Conservation (phyloP, 2,329 filamentous ascomycete genomes). For the Aplosporella prunicola region DNA sequence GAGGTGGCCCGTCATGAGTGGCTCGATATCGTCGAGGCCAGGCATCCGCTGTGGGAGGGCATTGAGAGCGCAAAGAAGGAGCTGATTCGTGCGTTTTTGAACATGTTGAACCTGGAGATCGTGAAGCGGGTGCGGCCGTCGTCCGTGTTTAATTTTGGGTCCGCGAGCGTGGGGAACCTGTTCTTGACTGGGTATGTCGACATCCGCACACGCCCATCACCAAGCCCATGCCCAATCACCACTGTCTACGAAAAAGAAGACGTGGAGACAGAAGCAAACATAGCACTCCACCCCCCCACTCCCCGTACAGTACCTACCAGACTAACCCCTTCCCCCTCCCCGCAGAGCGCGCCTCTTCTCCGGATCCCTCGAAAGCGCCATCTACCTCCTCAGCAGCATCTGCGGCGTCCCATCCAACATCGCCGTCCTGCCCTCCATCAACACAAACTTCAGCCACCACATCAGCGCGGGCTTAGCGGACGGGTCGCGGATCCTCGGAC, state of each 20-base stretch:
- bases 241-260: background rate
- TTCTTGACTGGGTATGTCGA: constrained; percentile 44
- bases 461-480: constrained; percentile 76
- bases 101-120: constrained; percentile 41
- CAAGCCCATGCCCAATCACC: no score
- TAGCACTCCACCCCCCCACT: constrained; percentile 67
- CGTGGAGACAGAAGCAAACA: constrained; percentile 61
- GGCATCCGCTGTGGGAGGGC: constrained; percentile 61
- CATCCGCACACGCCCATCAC: background rate
- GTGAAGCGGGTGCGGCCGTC: constrained; percentile 38
- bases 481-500: constrained; percentile 72
- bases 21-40: constrained; percentile 79
- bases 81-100: constrained; percentile 42
- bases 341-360: constrained; percentile 69
- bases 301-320: no score
- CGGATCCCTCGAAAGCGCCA: constrained; percentile 83
- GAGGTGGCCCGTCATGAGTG: constrained; percentile 63
- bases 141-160: constrained; percentile 40
- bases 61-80: constrained; percentile 43
- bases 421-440: constrained; percentile 78
- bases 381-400: constrained; percentile 80
- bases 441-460: constrained; percentile 91
- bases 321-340: background rate
- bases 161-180: constrained; percentile 42
- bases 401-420: constrained; percentile 72